Base-by-base conservation (phyloP, 139 green algal species). In the Choricystis sp. region DNA sequence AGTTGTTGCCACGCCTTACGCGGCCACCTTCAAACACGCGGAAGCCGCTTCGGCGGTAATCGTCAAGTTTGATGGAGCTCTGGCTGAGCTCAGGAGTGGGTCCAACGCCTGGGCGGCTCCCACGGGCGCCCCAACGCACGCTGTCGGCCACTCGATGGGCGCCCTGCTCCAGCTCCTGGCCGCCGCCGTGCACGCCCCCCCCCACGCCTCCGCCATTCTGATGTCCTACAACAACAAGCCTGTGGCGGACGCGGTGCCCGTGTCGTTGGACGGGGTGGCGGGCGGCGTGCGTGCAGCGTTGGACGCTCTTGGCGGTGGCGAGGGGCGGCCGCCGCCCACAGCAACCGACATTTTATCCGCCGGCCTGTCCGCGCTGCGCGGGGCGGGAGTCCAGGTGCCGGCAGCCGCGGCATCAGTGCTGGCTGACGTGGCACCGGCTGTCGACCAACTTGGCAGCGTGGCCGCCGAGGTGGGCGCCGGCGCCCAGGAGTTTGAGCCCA, bases 201-300 rank as follows among this genome's bases (percentile, higher is more conserved):
- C 60, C 59, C 75, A 83, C 26, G 69, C 74, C 2, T 88, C 86
- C 65, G 95, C 95, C 69, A 75, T 89, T 21, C 71, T 96, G 22
- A 80, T 97, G 70, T 85, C 75, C 4, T 97, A 85, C 84, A 97
- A 97, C 76, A 94, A 94, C 81, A 76, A 74, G 14, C 80, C 79
- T 19, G 84, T 82, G 19, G 49, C 48, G 9, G 75, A 81, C 66
- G 60, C 77, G 28, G 86, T 95, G 26, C 89, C 89, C 4, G 75
- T 94, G 57, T 74, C 95, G 49, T 82, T 82, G 0, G 83, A 84
- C 2, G 68, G 91, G 63, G 77, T 96, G 31, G 85, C 79, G 16
- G 87, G 89, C 26, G 77, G 77, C 21, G 74, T 84, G 0, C 73
- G 80, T 27, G 60, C 77, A 5, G 57, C 58, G 23, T 26, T 70